A percentile compares a stretch with the other conserved stretches of the same genome.
Conservation (phyloP, 176 grass and related monocot species). For the Cenchrus fungigraminus region DNA sequence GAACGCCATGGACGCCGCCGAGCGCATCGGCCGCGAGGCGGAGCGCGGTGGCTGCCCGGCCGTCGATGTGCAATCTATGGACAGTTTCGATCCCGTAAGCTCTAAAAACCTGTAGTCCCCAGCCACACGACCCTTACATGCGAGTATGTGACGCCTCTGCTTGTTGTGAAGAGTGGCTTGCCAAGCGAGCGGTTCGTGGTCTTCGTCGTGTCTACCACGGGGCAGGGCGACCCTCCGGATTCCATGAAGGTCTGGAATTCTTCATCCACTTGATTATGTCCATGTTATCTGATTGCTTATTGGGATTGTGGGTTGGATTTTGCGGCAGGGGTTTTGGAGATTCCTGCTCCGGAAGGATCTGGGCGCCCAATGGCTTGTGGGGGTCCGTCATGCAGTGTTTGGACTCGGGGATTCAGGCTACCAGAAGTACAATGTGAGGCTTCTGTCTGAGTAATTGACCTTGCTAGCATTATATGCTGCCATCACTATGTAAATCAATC, state of each 20-base stretch:
- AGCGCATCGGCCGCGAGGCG: constrained; percentile 78
- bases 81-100: constrained; percentile 72
- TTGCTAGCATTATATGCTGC: neutral
- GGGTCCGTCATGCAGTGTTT: constrained; percentile 75
- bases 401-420: constrained; percentile 93
- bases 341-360: constrained; percentile 71
- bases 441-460: neutral
- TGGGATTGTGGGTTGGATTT: constrained; percentile 21
- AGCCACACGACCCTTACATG: neutral
- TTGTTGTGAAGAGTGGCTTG: constrained; percentile 56
- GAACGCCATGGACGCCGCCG: constrained; percentile 78
- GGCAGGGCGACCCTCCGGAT: constrained; percentile 89
- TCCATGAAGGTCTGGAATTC: constrained; percentile 72
- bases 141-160: neutral
- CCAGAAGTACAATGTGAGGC: constrained; percentile 92
- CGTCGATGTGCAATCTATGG: constrained; percentile 76
- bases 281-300: neutral
- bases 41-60: constrained; percentile 84
- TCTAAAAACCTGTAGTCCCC: constrained; percentile 12
- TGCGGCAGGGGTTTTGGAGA: constrained; percentile 71
- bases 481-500: neutral
- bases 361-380: constrained; percentile 61
- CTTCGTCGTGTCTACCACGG: constrained; percentile 90
- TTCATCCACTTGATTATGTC: neutral
- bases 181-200: constrained; percentile 59